phyloP scores from a whole-genome alignment of 805 yeast genomes.

The Starmerella sp. region DNA sequence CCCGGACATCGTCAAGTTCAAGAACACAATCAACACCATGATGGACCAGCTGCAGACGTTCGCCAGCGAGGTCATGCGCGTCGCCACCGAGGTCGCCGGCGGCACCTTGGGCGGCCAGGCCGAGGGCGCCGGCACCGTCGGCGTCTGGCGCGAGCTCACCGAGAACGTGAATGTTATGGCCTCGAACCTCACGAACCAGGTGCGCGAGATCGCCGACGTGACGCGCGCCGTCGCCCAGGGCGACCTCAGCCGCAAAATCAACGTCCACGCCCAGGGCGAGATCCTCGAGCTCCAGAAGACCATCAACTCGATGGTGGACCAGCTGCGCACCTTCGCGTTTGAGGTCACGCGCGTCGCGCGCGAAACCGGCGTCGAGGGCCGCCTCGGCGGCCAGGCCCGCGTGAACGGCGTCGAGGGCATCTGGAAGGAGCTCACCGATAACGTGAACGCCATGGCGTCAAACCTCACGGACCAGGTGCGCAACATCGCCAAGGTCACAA shows the following conservation, averaged over 20 bases:
- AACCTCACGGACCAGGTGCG: slow-evolving; percentile 81
- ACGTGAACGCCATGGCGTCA: slow-evolving; percentile 81
- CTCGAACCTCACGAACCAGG: slow-evolving; percentile 73
- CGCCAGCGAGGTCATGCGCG: slow-evolving; percentile 70
- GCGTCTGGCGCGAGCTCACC: slow-evolving; percentile 77
- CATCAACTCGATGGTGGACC: slow-evolving; percentile 81
- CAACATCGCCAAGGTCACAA: slow-evolving; percentile 76
- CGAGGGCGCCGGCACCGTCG: slow-evolving; percentile 70
- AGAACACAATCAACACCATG: slow-evolving; percentile 75
- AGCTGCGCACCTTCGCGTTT: slow-evolving; percentile 67
- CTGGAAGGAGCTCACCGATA: slow-evolving; percentile 79
- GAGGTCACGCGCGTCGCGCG: slow-evolving; percentile 81
- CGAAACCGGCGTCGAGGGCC: slow-evolving; percentile 83
- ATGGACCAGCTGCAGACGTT: slow-evolving; percentile 77
- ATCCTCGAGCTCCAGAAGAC: slow-evolving; percentile 75
- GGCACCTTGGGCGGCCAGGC: slow-evolving; percentile 89
- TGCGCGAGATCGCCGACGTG: slow-evolving; percentile 80
- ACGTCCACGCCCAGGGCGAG: slow-evolving; percentile 88
- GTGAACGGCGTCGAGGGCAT: slow-evolving; percentile 73
- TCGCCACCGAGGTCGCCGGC: slow-evolving; percentile 82
- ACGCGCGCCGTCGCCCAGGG: slow-evolving; percentile 83
- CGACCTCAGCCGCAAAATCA: slow-evolving; percentile 69
- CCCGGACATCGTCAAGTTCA: slow-evolving; percentile 69
- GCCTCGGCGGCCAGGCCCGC: slow-evolving; percentile 79
- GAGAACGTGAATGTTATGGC: slow-evolving; percentile 90